These are phyloP conservation scores for Corymbia citriodora DNA, from an alignment of 441 rosid genomes.

Conservation along the genomic window DNA sequence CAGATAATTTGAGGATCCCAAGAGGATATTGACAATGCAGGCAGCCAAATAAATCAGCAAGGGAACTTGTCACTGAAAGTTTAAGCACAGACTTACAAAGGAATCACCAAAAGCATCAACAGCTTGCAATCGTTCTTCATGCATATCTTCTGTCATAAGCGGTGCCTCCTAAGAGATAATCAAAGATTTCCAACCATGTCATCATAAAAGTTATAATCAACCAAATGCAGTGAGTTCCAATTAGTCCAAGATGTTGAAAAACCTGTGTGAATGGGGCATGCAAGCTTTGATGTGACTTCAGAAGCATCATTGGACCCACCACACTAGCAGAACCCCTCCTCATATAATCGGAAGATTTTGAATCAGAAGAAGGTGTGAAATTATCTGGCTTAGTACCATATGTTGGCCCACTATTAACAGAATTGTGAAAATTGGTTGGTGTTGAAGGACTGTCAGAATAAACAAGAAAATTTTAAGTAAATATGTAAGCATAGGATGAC, in stretches of 20 bases:
- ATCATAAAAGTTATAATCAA: neutral
- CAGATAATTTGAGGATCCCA: neutral
- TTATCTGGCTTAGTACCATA: constrained; percentile 26
- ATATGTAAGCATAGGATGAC: neutral
- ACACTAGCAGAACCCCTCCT: constrained; percentile 92
- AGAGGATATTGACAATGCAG: neutral
- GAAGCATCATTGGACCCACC: constrained; percentile 81
- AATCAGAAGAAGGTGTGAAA: constrained; percentile 19
- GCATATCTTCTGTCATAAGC: constrained; percentile 99
- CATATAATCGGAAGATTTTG: constrained; percentile 28
- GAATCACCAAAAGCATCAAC: constrained; percentile 87
- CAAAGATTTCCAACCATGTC: constrained; percentile 37
- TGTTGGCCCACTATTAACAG: constrained; percentile 17
- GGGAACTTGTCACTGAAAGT: neutral
- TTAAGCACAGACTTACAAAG: constrained; percentile 52
- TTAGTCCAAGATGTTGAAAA: constrained; percentile 8
- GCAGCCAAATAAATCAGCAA: neutral
- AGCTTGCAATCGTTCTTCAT: constrained; percentile 94
- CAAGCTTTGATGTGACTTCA: constrained; percentile 73
- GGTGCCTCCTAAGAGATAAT: constrained; percentile 63
- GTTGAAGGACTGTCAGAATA: constrained; percentile 30
- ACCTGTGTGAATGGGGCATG: constrained; percentile 98
- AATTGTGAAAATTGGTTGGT: constrained; percentile 28
- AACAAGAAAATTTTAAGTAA: constrained; percentile 2
- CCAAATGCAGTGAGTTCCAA: neutral